Conservation (phyloP, 2,329 filamentous ascomycete species). For the Metarhizium rileyi region DNA sequence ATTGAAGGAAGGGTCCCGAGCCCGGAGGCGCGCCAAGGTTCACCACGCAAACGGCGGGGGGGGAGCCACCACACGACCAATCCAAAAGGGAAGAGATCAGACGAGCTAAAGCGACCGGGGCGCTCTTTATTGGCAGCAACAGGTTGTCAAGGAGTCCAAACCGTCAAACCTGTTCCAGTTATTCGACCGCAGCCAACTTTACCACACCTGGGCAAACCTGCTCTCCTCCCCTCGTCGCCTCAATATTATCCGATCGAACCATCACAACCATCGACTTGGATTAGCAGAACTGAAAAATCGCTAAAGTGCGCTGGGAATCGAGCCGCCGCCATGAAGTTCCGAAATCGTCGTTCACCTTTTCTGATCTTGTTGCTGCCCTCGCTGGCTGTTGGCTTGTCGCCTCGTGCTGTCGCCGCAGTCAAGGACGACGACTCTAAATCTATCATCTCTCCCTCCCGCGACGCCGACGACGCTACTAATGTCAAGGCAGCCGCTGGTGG, state of each 20-base stretch:
- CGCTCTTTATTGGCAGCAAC: background rate
- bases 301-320: background rate
- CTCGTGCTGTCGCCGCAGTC: slow-evolving; percentile 16
- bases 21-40: no score
- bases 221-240: background rate
- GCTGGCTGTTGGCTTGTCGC: slow-evolving; percentile 36
- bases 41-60: background rate
- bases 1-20: no score
- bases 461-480: slow-evolving; percentile 16
- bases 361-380: slow-evolving; percentile 52
- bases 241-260: background rate
- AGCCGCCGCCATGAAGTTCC: slow-evolving; percentile 46
- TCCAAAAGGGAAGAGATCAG: background rate
- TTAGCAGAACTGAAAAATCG: background rate
- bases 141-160: background rate
- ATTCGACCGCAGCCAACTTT: no score
- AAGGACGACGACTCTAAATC: slow-evolving; percentile 11
- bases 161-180: no score
- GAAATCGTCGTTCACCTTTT: slow-evolving; percentile 41
- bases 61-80: background rate
- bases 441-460: slow-evolving; percentile 14
- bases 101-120: background rate
- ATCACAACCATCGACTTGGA: background rate
- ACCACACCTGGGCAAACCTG: no score
- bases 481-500: slow-evolving; percentile 19